Evolutionary conservation across 192 early-diverging fungal species (phyloP).

Genomic region (Umbelopsis vinacea): DNA sequence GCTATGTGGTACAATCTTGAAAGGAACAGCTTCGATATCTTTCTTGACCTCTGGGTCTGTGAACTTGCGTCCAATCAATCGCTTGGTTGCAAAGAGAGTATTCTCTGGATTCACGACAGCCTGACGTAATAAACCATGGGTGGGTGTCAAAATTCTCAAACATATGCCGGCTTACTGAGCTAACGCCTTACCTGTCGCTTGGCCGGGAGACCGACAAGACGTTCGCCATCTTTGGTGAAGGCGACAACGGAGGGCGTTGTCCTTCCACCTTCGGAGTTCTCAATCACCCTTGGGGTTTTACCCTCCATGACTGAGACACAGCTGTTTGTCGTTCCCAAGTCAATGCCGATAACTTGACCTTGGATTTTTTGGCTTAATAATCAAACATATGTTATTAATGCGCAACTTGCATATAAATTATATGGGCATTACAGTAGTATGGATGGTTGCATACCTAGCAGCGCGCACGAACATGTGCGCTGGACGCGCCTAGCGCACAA

Average conservation of each 20-base stretch:
- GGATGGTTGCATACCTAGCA: not conserved
- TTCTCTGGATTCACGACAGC: conserved; percentile 99
- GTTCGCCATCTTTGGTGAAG: conserved; percentile 90
- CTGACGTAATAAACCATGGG: conserved; percentile 34
- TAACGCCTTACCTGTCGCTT: conserved; percentile 79
- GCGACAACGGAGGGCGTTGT: conserved; percentile 92
- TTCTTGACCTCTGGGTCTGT: conserved; percentile 86
- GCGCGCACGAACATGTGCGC: conserved; percentile 8
- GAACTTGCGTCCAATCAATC: conserved; percentile 95
- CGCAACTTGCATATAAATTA: not conserved
- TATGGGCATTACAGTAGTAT: not conserved
- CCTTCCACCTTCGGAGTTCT: conserved; percentile 87
- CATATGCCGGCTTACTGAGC: not conserved
- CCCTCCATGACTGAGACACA: conserved; percentile 96
- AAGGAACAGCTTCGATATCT: conserved; percentile 90
- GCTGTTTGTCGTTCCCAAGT: conserved; percentile 94
- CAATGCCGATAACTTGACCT: conserved; percentile 87
- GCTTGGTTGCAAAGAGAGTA: conserved; percentile 97
- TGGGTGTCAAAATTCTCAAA: not conserved
- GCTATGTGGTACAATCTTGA: conserved; percentile 92
- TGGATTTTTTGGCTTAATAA: conserved; percentile 27
- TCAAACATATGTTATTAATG: not conserved
- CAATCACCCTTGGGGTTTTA: conserved; percentile 87
- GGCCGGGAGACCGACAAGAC: conserved; percentile 94
- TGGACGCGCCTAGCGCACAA: conserved; percentile 17